These are phyloP conservation scores for Monosporascus cannonballus DNA, from an alignment of 2,329 filamentous ascomycete genomes.

Conservation along the genomic window DNA sequence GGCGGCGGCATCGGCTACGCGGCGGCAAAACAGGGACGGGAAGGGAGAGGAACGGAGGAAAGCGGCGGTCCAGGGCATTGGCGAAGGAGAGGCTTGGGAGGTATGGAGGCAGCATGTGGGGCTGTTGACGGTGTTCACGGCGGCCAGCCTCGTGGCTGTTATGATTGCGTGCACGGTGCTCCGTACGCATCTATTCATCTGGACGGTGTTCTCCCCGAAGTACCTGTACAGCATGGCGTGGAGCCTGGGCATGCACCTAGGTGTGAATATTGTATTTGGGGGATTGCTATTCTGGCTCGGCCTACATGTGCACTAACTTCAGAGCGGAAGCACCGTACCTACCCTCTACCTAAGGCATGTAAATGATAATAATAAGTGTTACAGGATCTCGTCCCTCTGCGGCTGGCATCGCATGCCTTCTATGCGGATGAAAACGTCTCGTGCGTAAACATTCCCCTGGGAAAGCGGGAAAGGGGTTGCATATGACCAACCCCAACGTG, in stretches of 20 bases:
- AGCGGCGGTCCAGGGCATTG: neutral
- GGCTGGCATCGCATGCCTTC: too few relatives aligned
- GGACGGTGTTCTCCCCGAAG: constrained; percentile 98
- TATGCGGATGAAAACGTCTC: too few relatives aligned
- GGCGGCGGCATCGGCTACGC: too few relatives aligned
- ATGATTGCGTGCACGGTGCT: constrained; percentile 85
- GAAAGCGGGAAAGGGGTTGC: too few relatives aligned
- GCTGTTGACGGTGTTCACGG: constrained; percentile 64
- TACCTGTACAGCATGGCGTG: constrained; percentile 90
- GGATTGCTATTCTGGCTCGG: constrained; percentile 52
- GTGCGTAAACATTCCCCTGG: too few relatives aligned
- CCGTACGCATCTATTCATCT: constrained; percentile 89
- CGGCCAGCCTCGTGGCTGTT: constrained; percentile 60
- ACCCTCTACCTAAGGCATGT: too few relatives aligned
- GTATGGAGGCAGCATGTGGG: constrained; percentile 49
- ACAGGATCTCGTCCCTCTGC: too few relatives aligned
- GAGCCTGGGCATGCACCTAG: constrained; percentile 74
- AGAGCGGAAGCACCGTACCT: too few relatives aligned
- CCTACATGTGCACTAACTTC: neutral
- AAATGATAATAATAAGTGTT: too few relatives aligned
- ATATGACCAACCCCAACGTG: too few relatives aligned
- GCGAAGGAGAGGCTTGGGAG: neutral
- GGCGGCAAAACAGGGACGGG: constrained; percentile 8
- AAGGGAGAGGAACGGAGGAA: constrained; percentile 2
- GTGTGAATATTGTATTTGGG: constrained; percentile 61